Evolutionary conservation across 177 flowering plant genomes (phyloP).

Genomic region (Viscum album): DNA sequence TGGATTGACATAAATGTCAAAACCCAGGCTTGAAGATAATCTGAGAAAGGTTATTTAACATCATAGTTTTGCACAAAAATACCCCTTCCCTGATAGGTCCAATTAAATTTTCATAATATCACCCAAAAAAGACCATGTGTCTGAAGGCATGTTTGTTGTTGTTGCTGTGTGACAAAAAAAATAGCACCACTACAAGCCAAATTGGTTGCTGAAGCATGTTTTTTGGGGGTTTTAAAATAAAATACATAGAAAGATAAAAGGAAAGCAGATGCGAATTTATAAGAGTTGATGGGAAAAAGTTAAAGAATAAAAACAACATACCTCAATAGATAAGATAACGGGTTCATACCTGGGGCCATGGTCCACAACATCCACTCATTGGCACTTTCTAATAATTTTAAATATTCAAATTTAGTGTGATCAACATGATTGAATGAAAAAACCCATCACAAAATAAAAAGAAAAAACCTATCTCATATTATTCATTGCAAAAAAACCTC

Average conservation of each 20-base stretch:
- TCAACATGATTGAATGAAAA: background rate
- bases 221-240: no score
- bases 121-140: background rate
- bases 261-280: background rate
- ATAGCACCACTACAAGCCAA: no score
- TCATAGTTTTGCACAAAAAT: conserved; percentile 62
- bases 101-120: background rate
- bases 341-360: conserved; percentile 52
- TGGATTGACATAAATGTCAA: conserved; percentile 66
- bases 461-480: background rate
- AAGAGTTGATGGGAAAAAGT: background rate
- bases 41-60: conserved; percentile 72
- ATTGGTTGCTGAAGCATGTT: no score
- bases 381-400: conserved; percentile 34
- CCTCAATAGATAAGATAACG: conserved; percentile 90
- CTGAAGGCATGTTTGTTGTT: no score
- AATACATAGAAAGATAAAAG: background rate
- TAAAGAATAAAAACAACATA: conserved; percentile 17
- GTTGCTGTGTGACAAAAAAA: no score
- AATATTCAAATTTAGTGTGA: background rate
- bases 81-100: conserved; percentile 69
- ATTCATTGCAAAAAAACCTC: conserved; percentile 39
- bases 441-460: background rate
- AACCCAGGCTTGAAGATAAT: conserved; percentile 74
- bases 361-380: conserved; percentile 24